phyloP scores from a whole-genome alignment of 768 basidiomycete genomes.

The Lanmaoa pseudosensibilis region DNA sequence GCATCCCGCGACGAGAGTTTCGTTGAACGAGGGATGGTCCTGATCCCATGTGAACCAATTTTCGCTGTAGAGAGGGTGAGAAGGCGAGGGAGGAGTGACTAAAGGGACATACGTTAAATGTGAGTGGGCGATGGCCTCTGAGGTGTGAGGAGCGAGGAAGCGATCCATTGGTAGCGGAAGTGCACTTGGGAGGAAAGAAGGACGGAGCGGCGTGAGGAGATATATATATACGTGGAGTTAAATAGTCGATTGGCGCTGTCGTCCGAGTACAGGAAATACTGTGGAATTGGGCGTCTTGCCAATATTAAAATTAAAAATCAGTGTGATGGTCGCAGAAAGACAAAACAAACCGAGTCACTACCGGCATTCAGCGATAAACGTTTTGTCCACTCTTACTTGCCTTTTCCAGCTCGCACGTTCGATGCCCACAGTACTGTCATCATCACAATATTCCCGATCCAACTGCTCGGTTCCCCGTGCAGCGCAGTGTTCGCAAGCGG shows the following conservation, averaged over 20 bases:
- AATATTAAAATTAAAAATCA: background rate
- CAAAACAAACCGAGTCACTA: background rate
- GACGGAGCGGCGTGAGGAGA: background rate
- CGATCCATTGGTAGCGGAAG: constrained; percentile 53
- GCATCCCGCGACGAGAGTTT: constrained; percentile 71
- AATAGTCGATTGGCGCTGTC: constrained; percentile 9
- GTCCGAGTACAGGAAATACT: background rate
- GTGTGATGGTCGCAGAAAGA: background rate
- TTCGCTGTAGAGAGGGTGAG: constrained; percentile 46
- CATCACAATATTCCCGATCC: background rate
- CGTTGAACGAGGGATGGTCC: constrained; percentile 67
- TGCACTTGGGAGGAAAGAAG: background rate
- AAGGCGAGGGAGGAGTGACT: background rate
- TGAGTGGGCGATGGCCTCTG: constrained; percentile 70
- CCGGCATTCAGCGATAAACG: constrained; percentile 18
- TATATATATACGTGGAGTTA: constrained; percentile 8
- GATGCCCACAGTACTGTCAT: background rate
- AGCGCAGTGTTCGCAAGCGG: too few relatives aligned
- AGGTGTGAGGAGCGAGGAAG: constrained; percentile 70
- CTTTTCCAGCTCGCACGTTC: constrained; percentile 31
- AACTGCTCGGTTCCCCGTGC: too few relatives aligned
- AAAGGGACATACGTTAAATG: constrained; percentile 57
- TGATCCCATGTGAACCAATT: constrained; percentile 70
- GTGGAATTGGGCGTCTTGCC: constrained; percentile 4
- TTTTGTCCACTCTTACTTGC: constrained; percentile 13